Evolutionary conservation across 1,139 yeast genomes (phyloP).

Genomic region (Debaryomyces subglobosus): DNA sequence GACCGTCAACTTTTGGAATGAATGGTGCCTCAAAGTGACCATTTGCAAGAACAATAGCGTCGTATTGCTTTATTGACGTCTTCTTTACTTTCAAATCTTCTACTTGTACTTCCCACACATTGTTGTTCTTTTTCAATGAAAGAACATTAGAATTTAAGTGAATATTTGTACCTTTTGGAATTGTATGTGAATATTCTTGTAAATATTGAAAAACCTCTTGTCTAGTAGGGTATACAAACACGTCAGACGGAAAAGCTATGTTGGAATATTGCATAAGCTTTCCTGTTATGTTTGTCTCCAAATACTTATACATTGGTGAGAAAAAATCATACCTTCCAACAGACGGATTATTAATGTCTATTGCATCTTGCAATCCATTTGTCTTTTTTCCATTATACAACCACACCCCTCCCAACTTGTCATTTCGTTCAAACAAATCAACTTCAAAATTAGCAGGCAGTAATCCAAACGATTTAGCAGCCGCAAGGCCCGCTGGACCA

Average conservation of each 20-base stretch:
- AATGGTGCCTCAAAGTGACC: conserved; percentile 53
- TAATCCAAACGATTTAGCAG: conserved; percentile 47
- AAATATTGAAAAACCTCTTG: conserved; percentile 42
- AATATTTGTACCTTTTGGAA: conserved; percentile 30
- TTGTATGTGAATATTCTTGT: conserved; percentile 32
- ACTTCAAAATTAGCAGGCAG: conserved; percentile 41
- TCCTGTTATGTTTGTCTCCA: conserved; percentile 51
- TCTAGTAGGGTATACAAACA: conserved; percentile 40
- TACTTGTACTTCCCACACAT: conserved; percentile 22
- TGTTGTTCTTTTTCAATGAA: conserved; percentile 17
- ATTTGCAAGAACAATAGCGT: conserved; percentile 49
- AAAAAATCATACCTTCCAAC: conserved; percentile 21
- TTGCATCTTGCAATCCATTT: conserved; percentile 8
- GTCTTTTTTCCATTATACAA: conserved; percentile 36
- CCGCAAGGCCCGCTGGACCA: conserved; percentile 54
- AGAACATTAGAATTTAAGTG: conserved; percentile 28
- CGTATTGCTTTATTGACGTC: conserved; percentile 29
- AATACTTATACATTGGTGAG: conserved; percentile 50
- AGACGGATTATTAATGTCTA: not conserved
- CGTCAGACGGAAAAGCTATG: conserved; percentile 34
- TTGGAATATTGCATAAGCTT: conserved; percentile 47
- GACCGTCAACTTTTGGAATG: conserved; percentile 45
- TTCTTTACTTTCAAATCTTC: conserved; percentile 13
- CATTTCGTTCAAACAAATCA: conserved; percentile 48
- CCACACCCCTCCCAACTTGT: conserved; percentile 54